Evolutionary conservation across 768 basidiomycete genomes (phyloP).

Genomic region (Kwoniella bestiolae): DNA sequence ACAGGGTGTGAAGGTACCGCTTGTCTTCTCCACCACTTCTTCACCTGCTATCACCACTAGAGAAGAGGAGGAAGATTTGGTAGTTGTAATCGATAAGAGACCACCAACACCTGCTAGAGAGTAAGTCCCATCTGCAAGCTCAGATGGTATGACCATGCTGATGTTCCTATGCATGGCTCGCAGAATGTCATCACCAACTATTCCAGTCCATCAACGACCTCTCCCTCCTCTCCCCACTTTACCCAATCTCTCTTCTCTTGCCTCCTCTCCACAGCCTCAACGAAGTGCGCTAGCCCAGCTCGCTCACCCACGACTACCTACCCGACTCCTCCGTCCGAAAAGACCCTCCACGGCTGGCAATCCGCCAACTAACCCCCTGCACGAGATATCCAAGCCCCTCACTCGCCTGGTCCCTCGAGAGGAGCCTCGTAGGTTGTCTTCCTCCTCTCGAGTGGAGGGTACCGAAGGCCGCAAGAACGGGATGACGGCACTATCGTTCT

Average conservation of each 20-base stretch:
- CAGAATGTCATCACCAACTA: constrained; percentile 17
- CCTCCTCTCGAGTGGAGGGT: not conserved
- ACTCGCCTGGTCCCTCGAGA: constrained; percentile 8
- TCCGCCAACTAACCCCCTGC: not conserved
- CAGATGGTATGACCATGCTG: not conserved
- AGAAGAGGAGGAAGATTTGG: constrained; percentile 2
- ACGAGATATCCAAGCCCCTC: not conserved
- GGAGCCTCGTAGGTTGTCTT: constrained; percentile 6
- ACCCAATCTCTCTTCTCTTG: constrained; percentile 1
- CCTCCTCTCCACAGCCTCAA: not conserved
- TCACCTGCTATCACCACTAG: constrained; percentile 4
- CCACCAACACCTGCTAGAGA: constrained; percentile 2
- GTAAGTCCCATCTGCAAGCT: not conserved
- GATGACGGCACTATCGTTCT: constrained; percentile 16
- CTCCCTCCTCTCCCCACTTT: constrained; percentile 12
- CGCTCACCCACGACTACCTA: not conserved
- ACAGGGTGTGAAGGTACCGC: constrained; percentile 10
- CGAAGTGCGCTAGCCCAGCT: not conserved
- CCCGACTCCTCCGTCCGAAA: constrained; percentile 14
- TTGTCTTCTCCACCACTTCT: constrained; percentile 1
- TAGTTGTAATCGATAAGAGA: constrained; percentile 10
- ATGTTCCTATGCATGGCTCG: not conserved
- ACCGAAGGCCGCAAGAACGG: constrained; percentile 5
- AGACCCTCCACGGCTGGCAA: not conserved
- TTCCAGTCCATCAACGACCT: constrained; percentile 14